These are phyloP conservation scores for Tritrichomonas foetus DNA, from an alignment of 208 protist species.

Conservation along the genomic window DNA sequence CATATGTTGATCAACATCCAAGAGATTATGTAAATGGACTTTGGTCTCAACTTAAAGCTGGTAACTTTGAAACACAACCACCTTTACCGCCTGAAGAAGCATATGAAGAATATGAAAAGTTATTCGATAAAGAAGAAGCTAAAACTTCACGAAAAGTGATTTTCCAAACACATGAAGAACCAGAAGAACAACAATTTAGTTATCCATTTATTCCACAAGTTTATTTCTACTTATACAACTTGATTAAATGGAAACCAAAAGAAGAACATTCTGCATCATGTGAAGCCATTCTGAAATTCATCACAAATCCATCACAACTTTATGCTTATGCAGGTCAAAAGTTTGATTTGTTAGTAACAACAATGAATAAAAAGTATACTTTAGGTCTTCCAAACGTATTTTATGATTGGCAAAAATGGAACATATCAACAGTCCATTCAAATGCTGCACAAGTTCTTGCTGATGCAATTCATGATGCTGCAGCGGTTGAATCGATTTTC, in stretches of 20 bases:
- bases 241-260: neutral
- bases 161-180: neutral
- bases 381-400: neutral
- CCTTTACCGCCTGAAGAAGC: neutral
- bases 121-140: neutral
- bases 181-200: neutral
- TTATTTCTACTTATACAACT: neutral
- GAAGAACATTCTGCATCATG: neutral
- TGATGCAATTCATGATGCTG: neutral
- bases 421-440: neutral
- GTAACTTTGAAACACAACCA: neutral
- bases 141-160: neutral
- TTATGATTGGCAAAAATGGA: slow-evolving; percentile 18
- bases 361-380: neutral
- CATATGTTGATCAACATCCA: neutral
- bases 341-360: neutral
- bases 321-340: neutral
- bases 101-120: neutral
- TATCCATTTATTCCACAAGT: neutral
- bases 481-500: neutral
- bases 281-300: neutral
- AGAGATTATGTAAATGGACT: neutral
- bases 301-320: neutral
- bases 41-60: neutral
- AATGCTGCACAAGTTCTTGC: neutral